Percentiles rank a stretch among this genome's conserved stretches.
Evolutionary conservation across 176 grass and related monocot species (phyloP).

Genomic region (Oryza punctata): DNA sequence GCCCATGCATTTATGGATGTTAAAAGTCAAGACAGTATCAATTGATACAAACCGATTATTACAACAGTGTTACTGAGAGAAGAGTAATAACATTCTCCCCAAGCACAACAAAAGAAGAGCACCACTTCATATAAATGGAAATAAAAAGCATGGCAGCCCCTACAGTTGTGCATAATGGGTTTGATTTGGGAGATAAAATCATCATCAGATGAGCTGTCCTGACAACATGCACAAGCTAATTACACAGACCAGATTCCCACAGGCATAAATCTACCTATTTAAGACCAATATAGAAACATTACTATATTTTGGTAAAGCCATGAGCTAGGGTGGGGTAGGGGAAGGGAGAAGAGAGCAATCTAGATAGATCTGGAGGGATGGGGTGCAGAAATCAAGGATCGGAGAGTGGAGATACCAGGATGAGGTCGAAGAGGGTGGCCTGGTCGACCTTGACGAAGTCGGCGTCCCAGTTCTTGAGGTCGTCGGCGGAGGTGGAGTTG

Average conservation of each 20-base stretch:
- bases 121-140: background rate
- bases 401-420: constrained; percentile 28
- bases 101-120: too few relatives aligned
- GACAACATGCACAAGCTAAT: background rate
- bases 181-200: background rate
- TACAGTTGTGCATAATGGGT: background rate
- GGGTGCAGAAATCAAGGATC: background rate
- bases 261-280: background rate
- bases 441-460: constrained; percentile 79
- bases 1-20: background rate
- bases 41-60: background rate
- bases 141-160: too few relatives aligned
- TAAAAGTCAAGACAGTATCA: background rate
- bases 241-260: background rate
- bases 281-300: background rate
- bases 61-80: background rate
- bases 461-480: constrained; percentile 62
- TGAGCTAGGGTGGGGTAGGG: background rate
- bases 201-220: too few relatives aligned
- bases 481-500: constrained; percentile 8
- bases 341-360: background rate
- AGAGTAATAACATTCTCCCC: background rate
- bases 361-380: background rate
- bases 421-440: constrained; percentile 74
- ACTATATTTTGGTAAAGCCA: background rate